Percentiles rank a stretch among this genome's conserved stretches.
Evolutionary conservation across 495 filamentous ascomycete species (phyloP).

Genomic region (Aspergillus egyptiacus): DNA sequence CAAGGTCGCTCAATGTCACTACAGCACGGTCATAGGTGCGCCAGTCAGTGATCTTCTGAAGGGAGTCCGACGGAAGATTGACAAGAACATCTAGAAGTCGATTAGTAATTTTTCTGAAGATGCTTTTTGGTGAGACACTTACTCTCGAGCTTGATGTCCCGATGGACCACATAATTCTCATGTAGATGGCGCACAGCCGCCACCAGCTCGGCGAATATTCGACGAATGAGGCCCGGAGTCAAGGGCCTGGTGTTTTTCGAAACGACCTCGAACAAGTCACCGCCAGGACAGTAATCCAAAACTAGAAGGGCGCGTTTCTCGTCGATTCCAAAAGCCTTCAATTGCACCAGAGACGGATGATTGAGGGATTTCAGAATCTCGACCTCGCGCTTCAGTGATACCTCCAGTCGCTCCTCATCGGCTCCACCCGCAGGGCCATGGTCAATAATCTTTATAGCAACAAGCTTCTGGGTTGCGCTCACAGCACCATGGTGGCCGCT

Average conservation of each 20-base stretch:
- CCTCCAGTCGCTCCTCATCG: slow-evolving; percentile 81
- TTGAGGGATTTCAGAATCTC: slow-evolving; percentile 83
- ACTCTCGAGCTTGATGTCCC: slow-evolving; percentile 98
- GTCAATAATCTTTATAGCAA: slow-evolving; percentile 93
- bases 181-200: slow-evolving; percentile 83
- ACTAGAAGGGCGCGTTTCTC: slow-evolving; percentile 75
- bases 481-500: slow-evolving; percentile 40
- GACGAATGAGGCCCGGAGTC: slow-evolving; percentile 61
- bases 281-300: slow-evolving; percentile 86
- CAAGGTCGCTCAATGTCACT: slow-evolving; percentile 84
- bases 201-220: slow-evolving; percentile 87
- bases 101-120: neutral
- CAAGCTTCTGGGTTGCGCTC: slow-evolving; percentile 58
- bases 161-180: slow-evolving; percentile 77
- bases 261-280: slow-evolving; percentile 91
- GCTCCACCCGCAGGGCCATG: slow-evolving; percentile 90
- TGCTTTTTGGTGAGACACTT: slow-evolving; percentile 37
- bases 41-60: slow-evolving; percentile 55
- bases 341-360: slow-evolving; percentile 82
- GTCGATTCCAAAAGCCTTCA: slow-evolving; percentile 82
- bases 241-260: slow-evolving; percentile 57
- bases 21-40: slow-evolving; percentile 69
- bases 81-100: slow-evolving; percentile 71
- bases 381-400: slow-evolving; percentile 86
- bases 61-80: slow-evolving; percentile 58